Evolutionary conservation across 2,329 filamentous ascomycete genomes (phyloP).

Genomic region (Venturia carpophila): DNA sequence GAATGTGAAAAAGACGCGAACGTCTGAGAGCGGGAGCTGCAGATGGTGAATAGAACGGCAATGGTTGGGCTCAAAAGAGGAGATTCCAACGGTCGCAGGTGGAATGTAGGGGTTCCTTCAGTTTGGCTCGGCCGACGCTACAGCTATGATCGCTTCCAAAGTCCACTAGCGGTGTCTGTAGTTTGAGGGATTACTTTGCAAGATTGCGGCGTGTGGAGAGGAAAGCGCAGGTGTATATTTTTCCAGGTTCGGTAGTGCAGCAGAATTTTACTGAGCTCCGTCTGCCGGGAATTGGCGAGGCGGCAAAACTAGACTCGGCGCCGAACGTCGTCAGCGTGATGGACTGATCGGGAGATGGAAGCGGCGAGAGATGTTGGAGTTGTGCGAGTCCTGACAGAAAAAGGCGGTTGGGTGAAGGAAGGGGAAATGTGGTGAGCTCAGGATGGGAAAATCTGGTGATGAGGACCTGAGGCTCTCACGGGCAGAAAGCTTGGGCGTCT

Average conservation of each 20-base stretch:
- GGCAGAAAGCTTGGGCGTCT: neutral
- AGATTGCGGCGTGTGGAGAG: neutral
- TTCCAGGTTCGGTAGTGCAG: neutral
- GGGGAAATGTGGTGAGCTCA: too few relatives aligned
- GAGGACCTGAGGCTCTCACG: neutral
- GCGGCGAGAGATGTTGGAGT: neutral
- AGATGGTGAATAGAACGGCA: neutral
- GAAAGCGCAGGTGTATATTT: neutral
- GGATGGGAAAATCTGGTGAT: neutral
- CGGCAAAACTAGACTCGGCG: neutral
- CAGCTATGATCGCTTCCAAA: neutral
- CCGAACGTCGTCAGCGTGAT: neutral
- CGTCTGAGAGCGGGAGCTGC: constrained; percentile 19
- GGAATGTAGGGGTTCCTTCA: neutral
- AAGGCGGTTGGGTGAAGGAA: neutral
- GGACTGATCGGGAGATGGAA: neutral
- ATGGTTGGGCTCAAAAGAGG: neutral
- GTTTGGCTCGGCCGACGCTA: neutral
- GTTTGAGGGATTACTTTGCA: neutral
- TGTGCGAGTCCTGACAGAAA: neutral
- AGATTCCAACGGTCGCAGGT: neutral
- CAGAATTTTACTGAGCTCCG: neutral
- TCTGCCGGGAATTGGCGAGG: neutral
- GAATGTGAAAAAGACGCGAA: constrained; percentile 24
- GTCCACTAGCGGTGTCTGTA: neutral